A percentile compares a stretch with the other conserved stretches of the same genome.
Conservation (phyloP, 2,329 filamentous ascomycete species). For the Drechslerella dactyloides region DNA sequence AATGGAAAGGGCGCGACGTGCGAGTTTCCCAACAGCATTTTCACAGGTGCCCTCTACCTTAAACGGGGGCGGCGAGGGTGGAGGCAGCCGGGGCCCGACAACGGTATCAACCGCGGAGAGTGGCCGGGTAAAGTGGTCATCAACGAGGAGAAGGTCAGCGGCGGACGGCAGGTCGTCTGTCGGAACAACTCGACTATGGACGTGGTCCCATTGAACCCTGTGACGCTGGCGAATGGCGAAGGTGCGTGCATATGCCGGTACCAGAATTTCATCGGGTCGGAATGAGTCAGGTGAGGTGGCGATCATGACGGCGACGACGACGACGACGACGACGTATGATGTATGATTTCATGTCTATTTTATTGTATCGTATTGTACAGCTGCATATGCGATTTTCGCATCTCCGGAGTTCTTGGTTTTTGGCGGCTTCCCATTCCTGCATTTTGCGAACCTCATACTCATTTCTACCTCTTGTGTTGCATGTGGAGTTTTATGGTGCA, state of each 20-base stretch:
- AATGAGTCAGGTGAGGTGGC: background rate
- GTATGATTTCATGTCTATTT: too few relatives aligned
- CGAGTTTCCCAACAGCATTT: conserved; percentile 37
- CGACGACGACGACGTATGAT: too few relatives aligned
- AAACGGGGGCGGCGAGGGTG: conserved; percentile 26
- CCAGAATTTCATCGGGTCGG: conserved; percentile 7
- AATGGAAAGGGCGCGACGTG: conserved; percentile 19
- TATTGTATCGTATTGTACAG: too few relatives aligned
- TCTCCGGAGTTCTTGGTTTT: too few relatives aligned
- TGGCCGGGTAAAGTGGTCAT: conserved; percentile 34
- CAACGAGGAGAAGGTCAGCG: conserved; percentile 28
- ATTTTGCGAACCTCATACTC: background rate
- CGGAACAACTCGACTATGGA: conserved; percentile 27
- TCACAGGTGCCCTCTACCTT: conserved; percentile 36
- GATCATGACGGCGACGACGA: too few relatives aligned
- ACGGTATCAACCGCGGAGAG: conserved; percentile 29
- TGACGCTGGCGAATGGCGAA: conserved; percentile 9
- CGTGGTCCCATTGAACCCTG: conserved; percentile 19
- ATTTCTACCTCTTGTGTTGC: background rate
- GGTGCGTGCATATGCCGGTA: conserved; percentile 43
- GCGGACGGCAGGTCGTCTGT: conserved; percentile 38
- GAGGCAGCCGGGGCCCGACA: conserved; percentile 15
- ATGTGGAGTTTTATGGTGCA: conserved; percentile 8
- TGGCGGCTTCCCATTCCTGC: too few relatives aligned
- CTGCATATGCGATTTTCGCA: too few relatives aligned